These are phyloP conservation scores for Aspergillus sclerotioniger DNA, from an alignment of 495 filamentous ascomycete genomes.

Conservation along the genomic window DNA sequence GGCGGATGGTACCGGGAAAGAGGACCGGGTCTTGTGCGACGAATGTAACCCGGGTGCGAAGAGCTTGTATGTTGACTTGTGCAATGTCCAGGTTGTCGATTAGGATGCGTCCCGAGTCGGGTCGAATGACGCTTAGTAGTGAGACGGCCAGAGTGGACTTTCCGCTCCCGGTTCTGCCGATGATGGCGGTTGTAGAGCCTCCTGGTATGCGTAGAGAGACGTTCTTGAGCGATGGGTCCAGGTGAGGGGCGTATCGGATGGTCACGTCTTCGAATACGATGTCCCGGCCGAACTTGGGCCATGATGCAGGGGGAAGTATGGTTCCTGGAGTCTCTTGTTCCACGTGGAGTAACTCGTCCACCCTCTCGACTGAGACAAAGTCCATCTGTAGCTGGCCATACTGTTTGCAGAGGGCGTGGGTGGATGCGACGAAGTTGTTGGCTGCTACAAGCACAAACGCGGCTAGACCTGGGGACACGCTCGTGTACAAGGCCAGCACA, in stretches of 20 bases:
- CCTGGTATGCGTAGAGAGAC: conserved; percentile 68
- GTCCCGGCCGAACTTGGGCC: conserved; percentile 67
- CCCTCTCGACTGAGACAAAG: conserved; percentile 81
- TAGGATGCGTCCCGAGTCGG: conserved; percentile 53
- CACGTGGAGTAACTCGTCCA: conserved; percentile 72
- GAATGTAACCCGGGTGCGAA: conserved; percentile 60
- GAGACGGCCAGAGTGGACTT: conserved; percentile 68
- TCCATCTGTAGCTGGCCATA: conserved; percentile 87
- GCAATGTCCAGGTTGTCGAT: conserved; percentile 61
- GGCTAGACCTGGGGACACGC: conserved; percentile 67
- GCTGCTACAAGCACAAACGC: conserved; percentile 63
- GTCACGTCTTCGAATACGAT: conserved; percentile 75
- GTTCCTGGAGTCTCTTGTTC: conserved; percentile 69
- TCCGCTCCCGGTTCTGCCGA: conserved; percentile 63
- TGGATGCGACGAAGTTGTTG: conserved; percentile 56
- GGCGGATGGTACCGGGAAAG: conserved; percentile 58
- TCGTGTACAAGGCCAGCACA: conserved; percentile 64
- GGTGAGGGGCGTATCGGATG: conserved; percentile 71
- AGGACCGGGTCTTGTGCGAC: conserved; percentile 65
- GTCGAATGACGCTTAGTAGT: conserved; percentile 56
- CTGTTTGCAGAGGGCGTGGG: conserved; percentile 67
- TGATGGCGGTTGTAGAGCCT: conserved; percentile 65
- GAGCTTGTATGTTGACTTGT: conserved; percentile 56
- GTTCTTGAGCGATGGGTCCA: conserved; percentile 64
- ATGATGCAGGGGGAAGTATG: conserved; percentile 66